Base-by-base conservation (phyloP, 495 filamentous ascomycete species). In the Hypoxylon trugodes region DNA sequence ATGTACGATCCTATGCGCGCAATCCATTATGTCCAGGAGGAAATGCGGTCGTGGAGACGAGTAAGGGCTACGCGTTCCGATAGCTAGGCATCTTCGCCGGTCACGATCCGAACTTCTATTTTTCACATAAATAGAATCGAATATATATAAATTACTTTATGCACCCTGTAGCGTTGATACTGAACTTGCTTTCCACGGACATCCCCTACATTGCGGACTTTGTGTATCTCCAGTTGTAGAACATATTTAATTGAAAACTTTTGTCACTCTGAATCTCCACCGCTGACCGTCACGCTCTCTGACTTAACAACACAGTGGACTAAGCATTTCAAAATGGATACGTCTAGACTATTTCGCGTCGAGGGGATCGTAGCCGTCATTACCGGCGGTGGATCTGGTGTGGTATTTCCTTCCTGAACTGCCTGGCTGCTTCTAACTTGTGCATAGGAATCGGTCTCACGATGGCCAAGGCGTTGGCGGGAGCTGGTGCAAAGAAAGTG, bases 341-440 rank as follows among this genome's bases (percentile, higher is more conserved):
- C 68, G 3, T 42, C 68, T 25, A 64, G 45, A 35, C 68, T 89
- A 6, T 86, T 86, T 75, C 71, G 75, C 37, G 84, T 87, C 21
- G 77, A 86, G 28, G 84, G 85, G 47, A 73, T 88, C 25, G 82
- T 90, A 0, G 84, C 83, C 26, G 82, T 87, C 9, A 75, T 89
- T 33, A 89, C 87, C 2, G 85, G 86, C 21, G 84, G 84, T 32
- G 86, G 85, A 12, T 81, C 75, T 48, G 87, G 85, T 84, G 68
- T 5, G 45, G 15, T 6, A 7, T 18, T 7, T 4, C 10, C 19
- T 10, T 15, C 32, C 2, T 24, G 16, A 6, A 13, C 22, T 33
- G 13, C 36, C 3, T 1, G 15, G 3, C 9, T 9, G 4, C 7
- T 12, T 40, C 28, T 56, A 21, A 50, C 13, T 13, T 0, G 22